Percentiles rank a stretch among this genome's conserved stretches.
Conservation (phyloP, 768 basidiomycete genomes). For the Chiua virens region DNA sequence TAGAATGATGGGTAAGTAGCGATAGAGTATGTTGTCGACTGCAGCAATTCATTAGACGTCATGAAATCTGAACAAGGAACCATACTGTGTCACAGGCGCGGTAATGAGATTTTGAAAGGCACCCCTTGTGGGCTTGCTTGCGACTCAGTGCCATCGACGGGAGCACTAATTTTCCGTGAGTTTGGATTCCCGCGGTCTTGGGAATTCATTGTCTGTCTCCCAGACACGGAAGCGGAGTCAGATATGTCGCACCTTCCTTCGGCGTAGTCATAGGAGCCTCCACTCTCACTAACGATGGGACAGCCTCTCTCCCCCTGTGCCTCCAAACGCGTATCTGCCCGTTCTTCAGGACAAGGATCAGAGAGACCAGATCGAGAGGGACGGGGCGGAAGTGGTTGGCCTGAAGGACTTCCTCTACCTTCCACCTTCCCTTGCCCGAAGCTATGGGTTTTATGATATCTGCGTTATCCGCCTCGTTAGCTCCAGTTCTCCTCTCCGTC, state of each 20-base stretch:
- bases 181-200: not conserved
- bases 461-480: not conserved
- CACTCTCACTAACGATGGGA: not conserved
- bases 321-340: not conserved
- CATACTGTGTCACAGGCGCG: slow-evolving; percentile 1
- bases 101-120: not conserved
- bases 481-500: slow-evolving; percentile 8
- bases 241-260: too few species aligned
- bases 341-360: slow-evolving; percentile 1
- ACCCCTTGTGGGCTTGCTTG: not conserved
- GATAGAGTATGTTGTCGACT: not conserved
- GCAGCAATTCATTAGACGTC: not conserved
- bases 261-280: not conserved
- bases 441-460: slow-evolving; percentile 9
- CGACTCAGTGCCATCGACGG: not conserved
- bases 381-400: slow-evolving; percentile 4
- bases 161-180: not conserved
- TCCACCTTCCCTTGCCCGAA: slow-evolving; percentile 26
- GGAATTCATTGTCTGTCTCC: not conserved
- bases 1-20: slow-evolving; percentile 3
- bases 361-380: slow-evolving; percentile 3
- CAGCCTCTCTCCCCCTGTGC: not conserved
- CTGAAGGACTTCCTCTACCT: slow-evolving; percentile 27
- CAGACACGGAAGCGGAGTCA: too few species aligned
- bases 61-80: not conserved